Evolutionary conservation across 805 yeast genomes (phyloP).

Genomic region (Wickerhamomyces rabaulensis): DNA sequence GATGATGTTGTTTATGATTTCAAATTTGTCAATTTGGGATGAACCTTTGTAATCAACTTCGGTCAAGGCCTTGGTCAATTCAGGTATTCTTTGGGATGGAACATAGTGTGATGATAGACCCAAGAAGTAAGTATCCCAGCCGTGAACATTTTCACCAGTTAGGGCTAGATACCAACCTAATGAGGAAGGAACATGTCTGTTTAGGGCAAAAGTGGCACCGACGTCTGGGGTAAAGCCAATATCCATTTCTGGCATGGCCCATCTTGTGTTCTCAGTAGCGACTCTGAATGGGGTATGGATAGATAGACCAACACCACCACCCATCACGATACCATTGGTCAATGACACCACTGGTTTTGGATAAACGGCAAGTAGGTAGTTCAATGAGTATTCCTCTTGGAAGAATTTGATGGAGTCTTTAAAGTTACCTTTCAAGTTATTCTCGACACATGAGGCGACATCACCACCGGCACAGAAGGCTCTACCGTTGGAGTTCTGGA

Average conservation of each 20-base stretch:
- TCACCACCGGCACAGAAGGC: slow-evolving; percentile 96
- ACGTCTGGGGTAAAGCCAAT: slow-evolving; percentile 97
- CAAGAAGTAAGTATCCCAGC: slow-evolving; percentile 72
- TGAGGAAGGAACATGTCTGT: slow-evolving; percentile 68
- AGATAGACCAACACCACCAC: slow-evolving; percentile 93
- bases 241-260: slow-evolving; percentile 98
- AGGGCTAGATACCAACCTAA: slow-evolving; percentile 82
- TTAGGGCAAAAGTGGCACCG: slow-evolving; percentile 86
- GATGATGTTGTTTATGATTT: slow-evolving; percentile 61
- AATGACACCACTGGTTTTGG: slow-evolving; percentile 82
- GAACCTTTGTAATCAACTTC: slow-evolving; percentile 24
- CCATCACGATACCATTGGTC: slow-evolving; percentile 94
- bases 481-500: slow-evolving; percentile 57
- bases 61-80: slow-evolving; percentile 59
- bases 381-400: slow-evolving; percentile 72
- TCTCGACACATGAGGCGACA: slow-evolving; percentile 71
- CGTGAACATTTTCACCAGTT: slow-evolving; percentile 75
- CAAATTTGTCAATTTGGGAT: slow-evolving; percentile 23
- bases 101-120: slow-evolving; percentile 93
- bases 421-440: slow-evolving; percentile 43
- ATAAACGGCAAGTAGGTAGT: slow-evolving; percentile 76
- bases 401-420: slow-evolving; percentile 60
- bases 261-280: slow-evolving; percentile 84
- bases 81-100: slow-evolving; percentile 56
- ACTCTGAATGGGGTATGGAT: slow-evolving; percentile 90